phyloP scores from a whole-genome alignment of 805 yeast genomes.

The Wickerhamomyces rabaulensis region DNA sequence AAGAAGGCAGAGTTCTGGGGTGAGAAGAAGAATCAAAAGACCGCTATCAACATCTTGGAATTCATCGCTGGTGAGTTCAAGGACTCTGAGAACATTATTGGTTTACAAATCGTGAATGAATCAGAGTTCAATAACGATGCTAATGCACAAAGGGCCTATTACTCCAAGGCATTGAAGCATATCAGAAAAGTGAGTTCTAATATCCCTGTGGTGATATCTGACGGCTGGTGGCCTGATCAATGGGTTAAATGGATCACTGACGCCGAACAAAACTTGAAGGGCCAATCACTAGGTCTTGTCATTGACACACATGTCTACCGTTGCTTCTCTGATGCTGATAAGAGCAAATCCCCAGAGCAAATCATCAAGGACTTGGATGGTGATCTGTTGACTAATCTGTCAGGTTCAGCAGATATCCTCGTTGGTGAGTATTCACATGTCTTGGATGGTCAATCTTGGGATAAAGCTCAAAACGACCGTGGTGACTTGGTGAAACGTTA shows the following conservation, averaged over 20 bases:
- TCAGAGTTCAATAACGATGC: conserved; percentile 58
- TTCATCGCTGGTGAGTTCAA: conserved; percentile 59
- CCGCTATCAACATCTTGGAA: conserved; percentile 46
- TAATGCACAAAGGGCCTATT: conserved; percentile 51
- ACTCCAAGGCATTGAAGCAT: conserved; percentile 54
- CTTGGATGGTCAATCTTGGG: conserved; percentile 73
- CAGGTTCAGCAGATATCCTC: conserved; percentile 56
- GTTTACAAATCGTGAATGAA: conserved; percentile 84
- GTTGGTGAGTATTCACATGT: conserved; percentile 93
- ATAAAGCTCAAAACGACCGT: conserved; percentile 40
- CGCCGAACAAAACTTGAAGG: conserved; percentile 31
- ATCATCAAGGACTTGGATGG: conserved; percentile 52
- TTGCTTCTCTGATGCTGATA: conserved; percentile 76
- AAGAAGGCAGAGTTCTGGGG: conserved; percentile 64
- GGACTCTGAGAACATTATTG: conserved; percentile 63
- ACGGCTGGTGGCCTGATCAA: conserved; percentile 88
- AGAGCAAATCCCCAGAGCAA: conserved; percentile 54
- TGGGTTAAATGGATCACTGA: conserved; percentile 64
- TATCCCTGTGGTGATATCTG: conserved; percentile 78
- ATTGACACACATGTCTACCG: conserved; percentile 85
- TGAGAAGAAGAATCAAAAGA: conserved; percentile 32
- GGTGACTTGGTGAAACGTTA: conserved; percentile 51
- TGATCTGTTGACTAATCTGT: conserved; percentile 45
- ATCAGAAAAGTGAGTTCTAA: conserved; percentile 50
- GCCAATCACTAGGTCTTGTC: conserved; percentile 51